phyloP scores from a whole-genome alignment of 768 basidiomycete genomes.

The Kwoniella sp. region DNA sequence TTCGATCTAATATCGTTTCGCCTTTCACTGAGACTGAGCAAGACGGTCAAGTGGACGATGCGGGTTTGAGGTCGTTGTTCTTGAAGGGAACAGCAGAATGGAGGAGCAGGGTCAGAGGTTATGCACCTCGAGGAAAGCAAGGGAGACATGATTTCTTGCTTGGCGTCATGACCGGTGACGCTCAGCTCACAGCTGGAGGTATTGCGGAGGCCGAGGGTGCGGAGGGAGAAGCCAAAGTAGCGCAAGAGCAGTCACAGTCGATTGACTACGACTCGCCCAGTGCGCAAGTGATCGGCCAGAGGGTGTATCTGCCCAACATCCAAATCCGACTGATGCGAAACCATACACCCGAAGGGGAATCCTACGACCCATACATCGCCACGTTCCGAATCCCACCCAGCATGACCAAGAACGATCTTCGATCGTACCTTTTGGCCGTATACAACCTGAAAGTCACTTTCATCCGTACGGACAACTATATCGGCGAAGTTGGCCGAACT shows the following conservation, averaged over 20 bases:
- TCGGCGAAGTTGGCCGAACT: slow-evolving; percentile 62
- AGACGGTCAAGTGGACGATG: slow-evolving; percentile 31
- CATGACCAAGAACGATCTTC: slow-evolving; percentile 88
- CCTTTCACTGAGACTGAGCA: not conserved
- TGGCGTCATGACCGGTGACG: slow-evolving; percentile 15
- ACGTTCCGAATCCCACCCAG: slow-evolving; percentile 87
- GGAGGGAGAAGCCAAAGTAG: not conserved
- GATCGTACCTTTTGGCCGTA: slow-evolving; percentile 78
- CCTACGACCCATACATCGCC: slow-evolving; percentile 93
- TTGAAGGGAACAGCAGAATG: slow-evolving; percentile 40
- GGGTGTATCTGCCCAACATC: slow-evolving; percentile 86
- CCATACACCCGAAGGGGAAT: slow-evolving; percentile 69
- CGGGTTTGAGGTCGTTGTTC: slow-evolving; percentile 32
- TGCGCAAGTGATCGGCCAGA: slow-evolving; percentile 67
- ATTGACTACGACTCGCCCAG: slow-evolving; percentile 1
- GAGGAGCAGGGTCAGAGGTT: slow-evolving; percentile 38
- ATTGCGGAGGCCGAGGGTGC: not conserved
- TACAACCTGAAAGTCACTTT: slow-evolving; percentile 89
- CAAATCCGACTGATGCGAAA: slow-evolving; percentile 82
- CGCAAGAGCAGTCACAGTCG: not conserved
- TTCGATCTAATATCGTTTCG: not conserved
- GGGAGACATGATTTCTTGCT: slow-evolving; percentile 20
- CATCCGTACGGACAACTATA: slow-evolving; percentile 91
- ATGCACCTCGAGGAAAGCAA: slow-evolving; percentile 8
- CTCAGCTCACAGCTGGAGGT: not conserved